Percentiles rank a stretch among this genome's conserved stretches.
phyloP scores from a whole-genome alignment of 2,329 filamentous ascomycete species.

The Colletotrichum navitas region DNA sequence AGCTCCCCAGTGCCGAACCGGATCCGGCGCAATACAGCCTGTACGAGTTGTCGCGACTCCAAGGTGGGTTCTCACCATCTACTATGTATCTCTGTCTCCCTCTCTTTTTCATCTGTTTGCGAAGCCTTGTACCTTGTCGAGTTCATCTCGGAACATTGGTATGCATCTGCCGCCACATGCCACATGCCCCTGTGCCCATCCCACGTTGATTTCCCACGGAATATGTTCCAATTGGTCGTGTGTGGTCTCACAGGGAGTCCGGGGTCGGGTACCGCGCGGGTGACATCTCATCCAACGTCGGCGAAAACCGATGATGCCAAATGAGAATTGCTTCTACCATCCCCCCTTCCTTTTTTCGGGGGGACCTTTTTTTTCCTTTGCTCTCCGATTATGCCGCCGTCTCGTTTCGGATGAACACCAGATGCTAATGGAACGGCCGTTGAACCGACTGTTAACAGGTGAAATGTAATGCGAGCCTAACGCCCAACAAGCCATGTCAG shows the following conservation, averaged over 20 bases:
- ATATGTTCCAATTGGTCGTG: slow-evolving; percentile 29
- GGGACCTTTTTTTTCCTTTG: not conserved
- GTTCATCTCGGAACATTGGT: not conserved
- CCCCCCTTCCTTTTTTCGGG: not conserved
- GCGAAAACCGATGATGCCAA: not conserved
- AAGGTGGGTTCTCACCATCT: slow-evolving; percentile 49
- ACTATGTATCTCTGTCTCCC: not conserved
- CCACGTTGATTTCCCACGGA: not conserved
- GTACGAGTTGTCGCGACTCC: slow-evolving; percentile 51
- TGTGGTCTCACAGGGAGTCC: not conserved
- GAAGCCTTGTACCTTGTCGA: slow-evolving; percentile 1
- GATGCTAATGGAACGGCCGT: slow-evolving; percentile 11
- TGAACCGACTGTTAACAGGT: slow-evolving; percentile 51
- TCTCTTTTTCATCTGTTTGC: not conserved
- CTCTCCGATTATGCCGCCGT: not conserved
- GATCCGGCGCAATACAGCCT: slow-evolving; percentile 50
- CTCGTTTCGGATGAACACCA: not conserved
- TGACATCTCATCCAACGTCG: slow-evolving; percentile 13
- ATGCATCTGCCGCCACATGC: not conserved
- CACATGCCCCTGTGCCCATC: slow-evolving; percentile 8
- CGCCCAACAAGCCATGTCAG: slow-evolving; percentile 57
- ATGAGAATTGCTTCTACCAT: not conserved
- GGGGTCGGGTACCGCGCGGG: slow-evolving; percentile 11
- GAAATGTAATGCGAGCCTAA: slow-evolving; percentile 57
- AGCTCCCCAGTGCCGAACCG: slow-evolving; percentile 43